Base-by-base conservation (phyloP, 768 basidiomycete species). In the Paxillus involutus region DNA sequence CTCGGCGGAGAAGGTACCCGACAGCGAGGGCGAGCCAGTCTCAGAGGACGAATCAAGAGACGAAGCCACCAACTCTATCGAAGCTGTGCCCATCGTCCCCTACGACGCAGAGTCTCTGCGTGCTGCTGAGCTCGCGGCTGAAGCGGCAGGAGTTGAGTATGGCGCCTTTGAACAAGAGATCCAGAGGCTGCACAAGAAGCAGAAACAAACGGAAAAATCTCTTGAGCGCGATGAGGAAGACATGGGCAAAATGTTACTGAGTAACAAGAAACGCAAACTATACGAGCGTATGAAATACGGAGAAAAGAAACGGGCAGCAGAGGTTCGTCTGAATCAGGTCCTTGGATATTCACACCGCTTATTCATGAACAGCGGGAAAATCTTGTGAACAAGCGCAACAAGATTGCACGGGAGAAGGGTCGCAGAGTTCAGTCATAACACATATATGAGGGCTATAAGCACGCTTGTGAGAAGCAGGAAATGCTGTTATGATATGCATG, bases 181-280 rank as follows among this genome's bases (percentile, higher is more conserved):
- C 47, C 80, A 77, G 60, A 86, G 86, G 66, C 78, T 80, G 33
- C 73, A 70, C 55, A 84, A 78, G 61, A 73, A 76, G 59, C 64
- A 57, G 42, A 51, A 60, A 37, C 61, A 56, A 50, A 66, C 61
- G 11, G 73, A 70, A 58, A 70, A 71, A 60, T 59, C 63, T 58
- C 75, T 75, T 58, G 71, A 73, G 58, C 32, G 61, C 59, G 44
- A 63, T 17, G 91, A 94, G 67, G 78, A 84, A 63, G 89, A 95
- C 67, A 91, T 96, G 89, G 88, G 91, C 73, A 96, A 95, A 80
- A 96, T 98, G 86, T 80, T 98, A 84, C 87, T 97, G 86, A 96
- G 91, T 76, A 94, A 92, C 72, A 93, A 90, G 75, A 89, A 96
- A 71, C 82, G 85, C 63, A 95, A 95, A 73, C 72, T 97, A 63